Evolutionary conservation across 495 filamentous ascomycete genomes (phyloP), one percentile per base, ranked within the genome.

Genomic region (Jackrogersella multiformis): DNA sequence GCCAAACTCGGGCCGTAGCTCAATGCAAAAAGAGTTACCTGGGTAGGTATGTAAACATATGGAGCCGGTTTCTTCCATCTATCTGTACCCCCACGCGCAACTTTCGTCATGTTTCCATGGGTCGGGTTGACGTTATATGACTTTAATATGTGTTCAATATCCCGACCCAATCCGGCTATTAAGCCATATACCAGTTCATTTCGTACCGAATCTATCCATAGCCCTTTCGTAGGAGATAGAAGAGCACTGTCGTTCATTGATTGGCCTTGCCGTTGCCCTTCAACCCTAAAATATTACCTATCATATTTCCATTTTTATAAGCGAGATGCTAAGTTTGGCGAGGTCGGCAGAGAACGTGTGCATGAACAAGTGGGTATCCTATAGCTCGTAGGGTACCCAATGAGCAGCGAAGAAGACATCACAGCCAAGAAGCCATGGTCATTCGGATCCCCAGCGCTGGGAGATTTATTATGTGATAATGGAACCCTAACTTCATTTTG

Each of bases 271-370:
- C 45, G n/a, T 26, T 13, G n/a, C 45, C 45, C 26, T 46, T 44
- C 35, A 39, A n/a, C 44, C 30, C 38, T 10, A 44, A 45, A 32
- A 41, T 34, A 38, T 70, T 45, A 66, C 57, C 35, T 58, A 44
- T 70, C 67, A 70, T 45, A 66, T 70, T 70, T 70, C 67, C 67
- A 66, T 70, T 70, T 70, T 70, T 52, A 41, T 59, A 70, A 70
- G 52, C 62, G 52, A 64, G 67, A 70, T 60, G 67, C 67, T 61
- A 66, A 53, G 67, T 65, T 66, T 52, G 57, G 57, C 49, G 20
- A 65, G 44, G 56, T 70, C 67, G 67, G 67, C 61, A 70, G 38
- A 58, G 61, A 66, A 66, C 61, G 57, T 70, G 67, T 62, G 67
- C 67, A 62, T 66, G 67, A 70, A 66, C 67, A 57, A 60, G 55